phyloP scores from a whole-genome alignment of 2,329 filamentous ascomycete species.

The Fusarium sambucinum region DNA sequence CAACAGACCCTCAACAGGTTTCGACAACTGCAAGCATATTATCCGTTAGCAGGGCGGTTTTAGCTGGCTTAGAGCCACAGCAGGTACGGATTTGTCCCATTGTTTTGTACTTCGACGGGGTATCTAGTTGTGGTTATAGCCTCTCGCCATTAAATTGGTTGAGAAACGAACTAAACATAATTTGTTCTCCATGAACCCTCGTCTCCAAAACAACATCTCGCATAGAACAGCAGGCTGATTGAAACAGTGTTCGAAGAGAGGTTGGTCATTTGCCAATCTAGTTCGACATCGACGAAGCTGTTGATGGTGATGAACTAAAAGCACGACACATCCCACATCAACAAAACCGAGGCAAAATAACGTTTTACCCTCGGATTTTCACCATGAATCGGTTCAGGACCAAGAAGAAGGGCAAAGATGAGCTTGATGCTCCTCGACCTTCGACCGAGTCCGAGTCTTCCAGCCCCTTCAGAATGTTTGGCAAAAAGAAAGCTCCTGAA shows the following conservation, averaged over 20 bases:
- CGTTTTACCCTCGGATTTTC: constrained; percentile 5
- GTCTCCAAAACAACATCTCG: neutral
- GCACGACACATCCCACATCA: constrained; percentile 3
- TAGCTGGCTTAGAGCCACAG: constrained; percentile 6
- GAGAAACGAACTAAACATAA: neutral
- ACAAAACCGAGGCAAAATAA: constrained; percentile 9
- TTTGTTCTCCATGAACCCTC: neutral
- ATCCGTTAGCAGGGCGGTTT: constrained; percentile 3
- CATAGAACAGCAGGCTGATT: constrained; percentile 20
- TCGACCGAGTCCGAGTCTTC: constrained; percentile 68
- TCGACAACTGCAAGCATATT: constrained; percentile 22
- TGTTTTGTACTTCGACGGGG: neutral
- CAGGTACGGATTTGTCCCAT: constrained; percentile 36
- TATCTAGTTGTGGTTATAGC: neutral
- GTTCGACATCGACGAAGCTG: constrained; percentile 14
- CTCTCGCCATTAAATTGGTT: neutral
- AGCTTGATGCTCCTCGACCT: constrained; percentile 57
- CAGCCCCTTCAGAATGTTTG: constrained; percentile 66
- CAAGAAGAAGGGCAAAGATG: constrained; percentile 77
- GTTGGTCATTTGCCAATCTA: constrained; percentile 30
- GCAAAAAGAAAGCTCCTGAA: constrained; percentile 66
- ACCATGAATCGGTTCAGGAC: constrained; percentile 82
- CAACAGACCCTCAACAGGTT: neutral
- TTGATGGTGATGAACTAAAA: constrained; percentile 43
- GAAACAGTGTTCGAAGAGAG: constrained; percentile 22